Conservation (phyloP, 441 rosid genomes). For the Erodium moschatum region DNA sequence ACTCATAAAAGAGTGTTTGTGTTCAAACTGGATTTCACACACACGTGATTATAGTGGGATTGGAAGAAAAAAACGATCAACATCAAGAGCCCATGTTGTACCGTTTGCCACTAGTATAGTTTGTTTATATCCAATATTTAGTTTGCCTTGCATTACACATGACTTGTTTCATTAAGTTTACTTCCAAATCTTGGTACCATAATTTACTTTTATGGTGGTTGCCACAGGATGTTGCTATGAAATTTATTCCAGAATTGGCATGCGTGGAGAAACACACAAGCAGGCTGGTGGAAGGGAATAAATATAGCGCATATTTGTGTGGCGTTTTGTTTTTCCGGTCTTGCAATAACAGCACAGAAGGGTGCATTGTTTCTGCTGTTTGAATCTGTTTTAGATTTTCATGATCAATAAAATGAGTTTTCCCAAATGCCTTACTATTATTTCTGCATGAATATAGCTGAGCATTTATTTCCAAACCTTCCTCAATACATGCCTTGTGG, state of each 20-base stretch:
- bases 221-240: constrained; percentile 1
- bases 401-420: neutral
- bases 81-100: neutral
- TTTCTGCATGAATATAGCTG: neutral
- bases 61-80: too few species aligned
- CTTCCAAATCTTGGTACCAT: neutral
- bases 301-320: neutral
- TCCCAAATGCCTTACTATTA: neutral
- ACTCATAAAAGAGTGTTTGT: too few species aligned
- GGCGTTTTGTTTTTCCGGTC: neutral
- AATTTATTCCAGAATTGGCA: neutral
- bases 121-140: neutral
- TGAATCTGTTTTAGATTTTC: neutral
- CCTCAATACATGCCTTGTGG: too few species aligned
- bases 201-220: neutral
- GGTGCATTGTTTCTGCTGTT: neutral
- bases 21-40: too few species aligned
- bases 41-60: too few species aligned
- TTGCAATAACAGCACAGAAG: neutral
- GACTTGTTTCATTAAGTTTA: constrained; percentile 1
- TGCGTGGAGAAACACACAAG: neutral
- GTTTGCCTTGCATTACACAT: neutral
- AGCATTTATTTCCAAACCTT: neutral
- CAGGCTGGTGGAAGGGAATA: constrained; percentile 2
- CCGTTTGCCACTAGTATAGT: neutral